Conservation (phyloP, 129 eudicot species). For the Dittrichia graveolens region DNA sequence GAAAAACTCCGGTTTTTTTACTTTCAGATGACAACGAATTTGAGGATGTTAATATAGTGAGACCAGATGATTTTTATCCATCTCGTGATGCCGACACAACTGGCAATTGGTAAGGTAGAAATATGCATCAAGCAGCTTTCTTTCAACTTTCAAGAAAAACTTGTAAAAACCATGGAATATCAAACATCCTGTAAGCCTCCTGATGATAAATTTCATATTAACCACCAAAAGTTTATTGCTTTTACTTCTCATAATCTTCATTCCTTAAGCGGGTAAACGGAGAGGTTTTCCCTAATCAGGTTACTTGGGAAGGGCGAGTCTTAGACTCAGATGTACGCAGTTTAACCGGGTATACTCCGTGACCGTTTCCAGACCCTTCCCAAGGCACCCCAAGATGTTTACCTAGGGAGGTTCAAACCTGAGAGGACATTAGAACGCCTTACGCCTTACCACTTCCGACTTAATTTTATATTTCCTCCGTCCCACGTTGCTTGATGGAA, state of each 20-base stretch:
- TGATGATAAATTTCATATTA: slow-evolving; percentile 18
- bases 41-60: slow-evolving; percentile 81
- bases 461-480: too few species aligned
- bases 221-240: slow-evolving; percentile 4
- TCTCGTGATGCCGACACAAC: slow-evolving; percentile 70
- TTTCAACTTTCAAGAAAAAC: slow-evolving; percentile 1
- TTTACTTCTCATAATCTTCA: neutral
- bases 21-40: slow-evolving; percentile 79
- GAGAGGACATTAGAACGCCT: too few species aligned
- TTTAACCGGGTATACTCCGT: too few species aligned
- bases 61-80: slow-evolving; percentile 62
- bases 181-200: slow-evolving; percentile 14
- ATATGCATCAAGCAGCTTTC: neutral
- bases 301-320: too few species aligned
- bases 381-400: too few species aligned
- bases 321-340: too few species aligned
- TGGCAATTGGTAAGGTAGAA: slow-evolving; percentile 51
- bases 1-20: slow-evolving; percentile 3
- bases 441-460: too few species aligned
- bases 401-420: too few species aligned
- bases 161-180: slow-evolving; percentile 16
- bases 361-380: too few species aligned
- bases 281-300: too few species aligned
- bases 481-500: too few species aligned
- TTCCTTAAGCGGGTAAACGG: too few species aligned